phyloP scores from a whole-genome alignment of 495 filamentous ascomycete species.

The Tuber melanosporum region DNA sequence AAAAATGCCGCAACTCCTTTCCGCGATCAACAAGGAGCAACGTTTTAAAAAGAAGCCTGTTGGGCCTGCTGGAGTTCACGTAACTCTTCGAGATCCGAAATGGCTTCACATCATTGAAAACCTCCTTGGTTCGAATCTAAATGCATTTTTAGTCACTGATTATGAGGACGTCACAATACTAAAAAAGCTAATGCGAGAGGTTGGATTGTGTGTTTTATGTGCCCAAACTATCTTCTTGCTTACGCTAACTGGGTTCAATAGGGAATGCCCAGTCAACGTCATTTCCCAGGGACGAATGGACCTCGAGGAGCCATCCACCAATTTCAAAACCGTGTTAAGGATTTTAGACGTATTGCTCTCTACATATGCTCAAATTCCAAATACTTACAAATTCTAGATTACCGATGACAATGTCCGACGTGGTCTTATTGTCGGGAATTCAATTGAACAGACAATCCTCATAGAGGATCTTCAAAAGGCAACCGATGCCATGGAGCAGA shows the following conservation, averaged over 20 bases:
- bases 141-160: constrained; percentile 71
- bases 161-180: constrained; percentile 58
- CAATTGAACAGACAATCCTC: constrained; percentile 77
- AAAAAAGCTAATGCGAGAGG: constrained; percentile 30
- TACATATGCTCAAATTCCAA: background rate
- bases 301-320: constrained; percentile 63
- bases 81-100: constrained; percentile 66
- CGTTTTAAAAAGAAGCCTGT: constrained; percentile 66
- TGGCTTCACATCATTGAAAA: constrained; percentile 83
- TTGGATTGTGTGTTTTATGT: constrained; percentile 16
- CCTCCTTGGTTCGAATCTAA: constrained; percentile 57
- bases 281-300: constrained; percentile 55
- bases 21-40: constrained; percentile 58
- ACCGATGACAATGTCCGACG: constrained; percentile 70
- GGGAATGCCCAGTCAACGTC: constrained; percentile 60
- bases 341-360: constrained; percentile 55
- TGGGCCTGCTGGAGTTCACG: constrained; percentile 71
- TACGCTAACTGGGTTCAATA: constrained; percentile 38
- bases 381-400: constrained; percentile 49
- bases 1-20: constrained; percentile 58
- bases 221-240: background rate
- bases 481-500: constrained; percentile 61
- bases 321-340: constrained; percentile 69
- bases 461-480: constrained; percentile 62
- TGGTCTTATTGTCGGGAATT: constrained; percentile 73